Base-by-base conservation (phyloP, 495 filamentous ascomycete genomes). In the Hypoxylon subgilvum region DNA sequence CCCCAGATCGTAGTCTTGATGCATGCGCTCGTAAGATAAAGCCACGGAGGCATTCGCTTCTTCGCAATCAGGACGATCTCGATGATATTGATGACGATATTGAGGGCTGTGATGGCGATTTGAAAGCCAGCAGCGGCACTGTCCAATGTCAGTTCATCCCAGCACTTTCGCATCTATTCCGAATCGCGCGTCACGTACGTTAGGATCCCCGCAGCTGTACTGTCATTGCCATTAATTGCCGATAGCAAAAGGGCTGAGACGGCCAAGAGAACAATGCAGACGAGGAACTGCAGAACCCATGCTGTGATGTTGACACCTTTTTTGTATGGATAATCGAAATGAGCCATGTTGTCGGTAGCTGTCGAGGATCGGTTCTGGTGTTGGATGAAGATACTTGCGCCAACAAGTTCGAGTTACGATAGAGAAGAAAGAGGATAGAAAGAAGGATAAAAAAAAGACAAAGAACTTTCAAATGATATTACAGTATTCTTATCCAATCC, bases 51-150 rank as follows among this genome's bases (percentile, higher is more conserved):
- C 60, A 67, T 64, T 7, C 22, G 25, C 19, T 46, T 60, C 12
- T 34, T 38, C 22, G 55, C 13, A 22, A 67, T 64, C n/a, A 67
- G 46, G 36, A 60, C 19, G 21, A 67, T 64, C 60, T 67, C 65
- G 30, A 53, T 3, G 17, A 67, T 54, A 30, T 67, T 43, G 18
- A 67, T 28, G 36, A 61, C 4, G 43, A 67, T 57, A n/a, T 46
- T 67, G 6, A 61, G 1, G 22, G 13, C 18, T 16, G 55, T 43
- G 43, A 67, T 46, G 35, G 38, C 61, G 32, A 67, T 57, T 13
- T 52, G 56, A 16, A 67, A 10, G 27, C 50, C 52, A 6, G 47
- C 51, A 7, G 50, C 46, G 10, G 42, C 42, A 28, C 65, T 67
- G 23, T 25, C 5, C 10, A 10, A n/a, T n/a, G 57, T 66, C 34